These are phyloP conservation scores for Moesziomyces sp. DNA, from an alignment of 1,284 basidiomycete genomes.

Conservation along the genomic window DNA sequence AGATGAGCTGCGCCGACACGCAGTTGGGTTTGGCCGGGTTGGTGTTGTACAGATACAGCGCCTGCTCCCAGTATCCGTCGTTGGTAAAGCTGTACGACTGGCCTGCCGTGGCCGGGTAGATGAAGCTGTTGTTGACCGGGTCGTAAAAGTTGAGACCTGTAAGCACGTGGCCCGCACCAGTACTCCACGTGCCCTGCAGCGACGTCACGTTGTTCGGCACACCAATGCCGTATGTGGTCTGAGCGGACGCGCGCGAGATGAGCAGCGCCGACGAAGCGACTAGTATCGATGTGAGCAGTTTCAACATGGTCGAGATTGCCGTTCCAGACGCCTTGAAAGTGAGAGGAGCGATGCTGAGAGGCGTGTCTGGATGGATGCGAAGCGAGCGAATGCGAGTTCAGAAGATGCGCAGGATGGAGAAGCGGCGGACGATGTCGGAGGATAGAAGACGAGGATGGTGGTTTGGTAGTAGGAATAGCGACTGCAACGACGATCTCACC, in stretches of 20 bases:
- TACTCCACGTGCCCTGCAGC: conserved; percentile 61
- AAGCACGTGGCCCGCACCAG: conserved; percentile 56
- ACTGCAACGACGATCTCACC: too few species aligned
- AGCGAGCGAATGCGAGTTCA: too few species aligned
- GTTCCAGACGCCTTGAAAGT: too few species aligned
- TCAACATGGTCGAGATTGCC: conserved; percentile 13
- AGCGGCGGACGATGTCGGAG: too few species aligned
- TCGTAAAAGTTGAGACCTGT: conserved; percentile 65
- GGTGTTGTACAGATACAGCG: conserved; percentile 55
- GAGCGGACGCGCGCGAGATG: conserved; percentile 16
- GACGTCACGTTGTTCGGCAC: conserved; percentile 45
- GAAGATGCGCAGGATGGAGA: too few species aligned
- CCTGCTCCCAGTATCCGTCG: conserved; percentile 63
- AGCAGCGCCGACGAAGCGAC: conserved; percentile 9
- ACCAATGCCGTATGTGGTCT: conserved; percentile 39
- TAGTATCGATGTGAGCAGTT: conserved; percentile 24
- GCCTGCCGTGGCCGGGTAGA: conserved; percentile 54
- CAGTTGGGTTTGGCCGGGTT: conserved; percentile 60
- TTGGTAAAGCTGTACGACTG: conserved; percentile 64
- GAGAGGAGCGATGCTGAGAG: too few species aligned
- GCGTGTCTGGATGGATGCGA: too few species aligned
- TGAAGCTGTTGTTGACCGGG: conserved; percentile 60
- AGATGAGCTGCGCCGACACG: conserved; percentile 62
- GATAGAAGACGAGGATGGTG: too few species aligned
- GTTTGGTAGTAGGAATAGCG: too few species aligned